These are phyloP conservation scores for Colletotrichum tanaceti DNA, from an alignment of 2,329 filamentous ascomycete genomes.

Conservation along the genomic window DNA sequence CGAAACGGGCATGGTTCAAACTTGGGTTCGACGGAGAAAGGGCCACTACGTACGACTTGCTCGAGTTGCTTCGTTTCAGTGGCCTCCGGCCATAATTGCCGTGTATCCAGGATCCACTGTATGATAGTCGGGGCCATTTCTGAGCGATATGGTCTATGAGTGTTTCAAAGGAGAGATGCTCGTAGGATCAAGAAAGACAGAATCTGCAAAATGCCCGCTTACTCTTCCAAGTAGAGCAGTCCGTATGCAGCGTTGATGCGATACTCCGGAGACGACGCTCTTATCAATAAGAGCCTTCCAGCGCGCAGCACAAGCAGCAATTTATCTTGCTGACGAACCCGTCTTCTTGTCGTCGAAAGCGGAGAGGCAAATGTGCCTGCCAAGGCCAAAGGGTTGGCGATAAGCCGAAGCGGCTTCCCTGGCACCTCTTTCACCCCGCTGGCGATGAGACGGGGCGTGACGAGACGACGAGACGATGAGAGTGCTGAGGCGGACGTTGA, in stretches of 20 bases:
- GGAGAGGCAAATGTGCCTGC: conserved; percentile 21
- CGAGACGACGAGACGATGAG: conserved; percentile 19
- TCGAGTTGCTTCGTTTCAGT: conserved; percentile 61
- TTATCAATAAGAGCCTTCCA: neutral
- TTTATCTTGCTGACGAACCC: neutral
- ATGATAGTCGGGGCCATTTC: conserved; percentile 55
- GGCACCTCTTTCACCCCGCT: conserved; percentile 23
- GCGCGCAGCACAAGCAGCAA: neutral
- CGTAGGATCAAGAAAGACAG: conserved; percentile 9
- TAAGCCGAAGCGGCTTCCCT: conserved; percentile 8
- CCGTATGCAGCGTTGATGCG: conserved; percentile 2
- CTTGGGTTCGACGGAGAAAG: neutral
- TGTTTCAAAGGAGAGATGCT: conserved; percentile 21
- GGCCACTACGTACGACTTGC: conserved; percentile 54
- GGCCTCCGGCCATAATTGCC: conserved; percentile 66
- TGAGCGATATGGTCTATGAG: conserved; percentile 17
- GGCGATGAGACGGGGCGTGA: neutral
- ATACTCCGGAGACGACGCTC: neutral
- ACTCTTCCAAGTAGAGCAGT: neutral
- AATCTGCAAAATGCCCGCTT: conserved; percentile 12
- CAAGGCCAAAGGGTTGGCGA: conserved; percentile 26
- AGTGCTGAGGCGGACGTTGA: conserved; percentile 25
- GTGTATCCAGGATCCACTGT: conserved; percentile 73
- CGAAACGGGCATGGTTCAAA: conserved; percentile 22
- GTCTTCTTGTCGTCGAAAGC: conserved; percentile 20